Evolutionary conservation across 345 rosid genomes (phyloP), one percentile per base, ranked within the genome.

Genomic region (Euclidium syriacum): DNA sequence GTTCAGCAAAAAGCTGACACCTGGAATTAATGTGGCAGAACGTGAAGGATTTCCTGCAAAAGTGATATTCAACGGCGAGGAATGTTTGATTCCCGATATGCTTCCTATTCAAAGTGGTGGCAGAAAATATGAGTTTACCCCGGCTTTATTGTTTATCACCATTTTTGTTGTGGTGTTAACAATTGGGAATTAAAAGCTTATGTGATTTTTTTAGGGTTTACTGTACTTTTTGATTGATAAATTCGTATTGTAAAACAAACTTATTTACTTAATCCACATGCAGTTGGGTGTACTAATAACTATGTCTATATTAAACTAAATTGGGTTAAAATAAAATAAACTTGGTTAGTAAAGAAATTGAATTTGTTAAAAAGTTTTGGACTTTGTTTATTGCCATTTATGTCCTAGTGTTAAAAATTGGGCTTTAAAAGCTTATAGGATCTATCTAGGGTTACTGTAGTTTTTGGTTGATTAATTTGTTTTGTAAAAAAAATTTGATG

Each of bases 51-150:
- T 85, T 70, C 97, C 99, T 4, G 77, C 88, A 0, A 94, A 90
- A 72, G 96, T 94, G 30, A 90, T 78, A 77, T 94, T 94, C 74
- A 94, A 94, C 12, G 99, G 99, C 10, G 96, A 94, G 49, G 96
- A 90, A 48, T 94, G 99, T 46, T 68, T 96, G 0, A 87, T 94
- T 44, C 97, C 99, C 33, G 51, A 79, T 5, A 14, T 75, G 19
- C 60, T 54, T 47, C 99, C 99, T 23, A 60, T 79, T 39, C 62
- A 72, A 49, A 67, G 71, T 63, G 51, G 84, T 44, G 72, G 69
- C 23, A 66, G 72, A 60, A 74, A 46, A 40, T 30, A 39, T 17
- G 59, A 15, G 15, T 72, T 81, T 51, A 7, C 4, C 12, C 40
- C 19, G 14, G 24, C 32, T 63, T 39, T 63, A 19, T 48, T 7